Evolutionary conservation across 192 early-diverging fungal species (phyloP).

Genomic region (Umbelopsis vinacea): DNA sequence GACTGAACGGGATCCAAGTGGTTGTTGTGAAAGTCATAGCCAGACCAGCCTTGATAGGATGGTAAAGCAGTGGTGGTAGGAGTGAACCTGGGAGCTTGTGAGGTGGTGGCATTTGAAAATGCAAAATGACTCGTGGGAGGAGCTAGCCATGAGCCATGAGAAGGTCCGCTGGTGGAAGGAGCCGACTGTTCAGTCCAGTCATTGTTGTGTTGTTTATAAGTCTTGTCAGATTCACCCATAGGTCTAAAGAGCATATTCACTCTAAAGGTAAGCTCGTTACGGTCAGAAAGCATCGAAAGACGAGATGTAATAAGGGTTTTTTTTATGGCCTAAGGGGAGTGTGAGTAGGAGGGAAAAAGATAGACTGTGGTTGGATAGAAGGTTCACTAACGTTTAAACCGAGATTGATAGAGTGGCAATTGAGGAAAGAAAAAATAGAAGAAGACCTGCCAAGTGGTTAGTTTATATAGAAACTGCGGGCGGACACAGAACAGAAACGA

Average conservation of each 20-base stretch:
- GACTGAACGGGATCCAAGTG: not conserved
- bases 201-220: constrained; percentile 2
- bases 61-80: not conserved
- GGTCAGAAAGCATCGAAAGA: constrained; percentile 16
- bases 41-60: constrained; percentile 8
- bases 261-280: constrained; percentile 22
- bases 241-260: constrained; percentile 21
- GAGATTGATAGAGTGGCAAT: not conserved
- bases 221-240: constrained; percentile 17
- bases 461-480: constrained; percentile 22
- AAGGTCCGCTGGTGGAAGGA: not conserved
- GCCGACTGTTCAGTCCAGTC: constrained; percentile 1
- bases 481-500: too few species aligned
- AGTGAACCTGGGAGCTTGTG: not conserved
- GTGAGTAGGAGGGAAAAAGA: too few species aligned
- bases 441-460: constrained; percentile 2
- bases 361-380: too few species aligned
- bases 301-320: not conserved
- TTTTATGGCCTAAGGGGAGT: not conserved
- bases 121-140: not conserved
- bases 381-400: not conserved
- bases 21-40: not conserved
- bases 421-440: not conserved
- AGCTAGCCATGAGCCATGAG: constrained; percentile 1
- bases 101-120: not conserved